Conservation (phyloP, 192 early-diverging fungal genomes). For the Phycomyces blakesleeanus region DNA sequence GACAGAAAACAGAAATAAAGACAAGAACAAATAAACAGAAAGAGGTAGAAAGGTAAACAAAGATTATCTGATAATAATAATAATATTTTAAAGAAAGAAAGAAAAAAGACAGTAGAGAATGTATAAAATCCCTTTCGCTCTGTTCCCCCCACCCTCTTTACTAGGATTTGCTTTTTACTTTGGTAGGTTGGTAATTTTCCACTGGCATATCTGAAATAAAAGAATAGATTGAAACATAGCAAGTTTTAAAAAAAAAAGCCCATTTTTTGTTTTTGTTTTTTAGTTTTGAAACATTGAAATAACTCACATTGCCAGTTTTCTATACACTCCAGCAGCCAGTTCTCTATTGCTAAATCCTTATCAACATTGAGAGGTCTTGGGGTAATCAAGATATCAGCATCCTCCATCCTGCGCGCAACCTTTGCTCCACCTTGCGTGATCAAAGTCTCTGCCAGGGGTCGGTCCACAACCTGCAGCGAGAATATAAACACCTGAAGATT, state of each 20-base stretch:
- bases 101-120: no score
- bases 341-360: background rate
- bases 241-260: background rate
- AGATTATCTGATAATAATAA: no score
- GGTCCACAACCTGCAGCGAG: background rate
- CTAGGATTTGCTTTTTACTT: background rate
- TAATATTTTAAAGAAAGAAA: no score
- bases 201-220: no score
- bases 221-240: no score
- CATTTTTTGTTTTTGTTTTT: no score
- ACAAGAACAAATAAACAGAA: no score
- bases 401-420: background rate
- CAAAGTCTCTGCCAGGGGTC: background rate
- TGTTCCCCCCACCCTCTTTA: no score
- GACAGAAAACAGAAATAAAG: no score
- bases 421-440: background rate
- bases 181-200: background rate
- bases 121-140: no score
- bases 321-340: background rate
- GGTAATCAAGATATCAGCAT: background rate
- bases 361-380: background rate
- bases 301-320: background rate
- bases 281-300: background rate
- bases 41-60: no score
- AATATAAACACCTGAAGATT: background rate